Evolutionary conservation across 352 stramenopile genomes (phyloP), one percentile per base, ranked within the genome.

Genomic region (Globisporangium sylvaticum): DNA sequence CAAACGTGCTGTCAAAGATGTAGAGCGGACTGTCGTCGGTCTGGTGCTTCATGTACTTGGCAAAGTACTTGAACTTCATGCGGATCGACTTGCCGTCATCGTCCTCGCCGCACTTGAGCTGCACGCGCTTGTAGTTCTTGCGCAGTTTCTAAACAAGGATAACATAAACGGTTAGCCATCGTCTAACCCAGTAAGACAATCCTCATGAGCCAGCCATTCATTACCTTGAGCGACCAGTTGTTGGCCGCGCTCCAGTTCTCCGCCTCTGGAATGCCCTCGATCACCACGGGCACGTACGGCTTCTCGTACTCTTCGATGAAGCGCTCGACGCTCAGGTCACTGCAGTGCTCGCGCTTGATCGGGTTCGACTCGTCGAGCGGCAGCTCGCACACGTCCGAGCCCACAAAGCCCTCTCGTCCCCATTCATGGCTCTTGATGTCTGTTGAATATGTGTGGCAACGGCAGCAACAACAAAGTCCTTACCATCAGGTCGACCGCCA

Each of bases 1-100:
- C 90, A 71, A 98, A 98, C 2, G 84, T 91, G 72, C 93, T 96
- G 88, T 99, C 97, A 69, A 99, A 99, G n/a, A 99, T 87, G 77
- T 99, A 99, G 29, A 99, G 69, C 37, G 96, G 97, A 44, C 88
- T 91, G 66, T 97, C 89, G 68, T 97, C 91, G 18, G 77, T 91
- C 65, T 94, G 87, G 5, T 72, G 74, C 46, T 83, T 83, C 53
- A 92, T 61, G 68, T 94, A 92, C 70, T 78, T 80, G 57, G 81
- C 74, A 46, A 94, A 94, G 68, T 93, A 79, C 75, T 92, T 94
- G 61, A 92, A 84, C 66, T 92, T 91, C 76, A 94, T 84, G 24
- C 84, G 84, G 56, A 94, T 78, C 10, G 84, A 80, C 68, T 87
- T 87, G 64, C 84, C 87, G 65, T 90, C 65, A 70, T 94, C 87